Evolutionary conservation across 495 filamentous ascomycete species (phyloP).

Genomic region (Lentithecium fluviatile): DNA sequence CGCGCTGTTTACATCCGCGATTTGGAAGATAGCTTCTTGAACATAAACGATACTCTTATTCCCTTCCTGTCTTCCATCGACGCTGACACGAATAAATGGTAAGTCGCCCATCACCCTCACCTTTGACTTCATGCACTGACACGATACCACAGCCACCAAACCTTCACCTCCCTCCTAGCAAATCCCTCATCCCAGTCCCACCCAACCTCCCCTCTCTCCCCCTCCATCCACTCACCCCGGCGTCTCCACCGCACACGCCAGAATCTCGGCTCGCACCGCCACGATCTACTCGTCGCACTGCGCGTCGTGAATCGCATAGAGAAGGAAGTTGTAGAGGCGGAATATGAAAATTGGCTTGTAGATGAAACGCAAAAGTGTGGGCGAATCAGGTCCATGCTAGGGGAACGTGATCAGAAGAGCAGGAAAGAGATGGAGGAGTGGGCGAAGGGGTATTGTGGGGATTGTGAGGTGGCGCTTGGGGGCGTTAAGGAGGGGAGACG

Average conservation of each 20-base stretch:
- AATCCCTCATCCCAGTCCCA: not conserved
- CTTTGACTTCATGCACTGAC: not conserved
- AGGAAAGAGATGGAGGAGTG: conserved; percentile 22
- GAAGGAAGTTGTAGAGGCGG: conserved; percentile 72
- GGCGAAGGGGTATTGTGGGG: conserved; percentile 31
- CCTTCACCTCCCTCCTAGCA: conserved; percentile 29
- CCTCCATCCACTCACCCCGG: conserved; percentile 31
- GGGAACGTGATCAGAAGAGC: not conserved
- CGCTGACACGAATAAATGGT: conserved; percentile 32
- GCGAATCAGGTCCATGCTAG: conserved; percentile 56
- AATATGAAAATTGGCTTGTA: conserved; percentile 88
- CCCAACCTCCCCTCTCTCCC: conserved; percentile 3
- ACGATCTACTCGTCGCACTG: conserved; percentile 88
- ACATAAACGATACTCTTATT: conserved; percentile 12
- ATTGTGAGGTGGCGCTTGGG: conserved; percentile 25
- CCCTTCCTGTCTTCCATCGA: conserved; percentile 22
- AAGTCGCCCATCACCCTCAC: not conserved
- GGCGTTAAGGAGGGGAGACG: conserved; percentile 1
- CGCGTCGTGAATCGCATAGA: conserved; percentile 88
- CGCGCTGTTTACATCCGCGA: conserved; percentile 81
- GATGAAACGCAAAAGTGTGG: conserved; percentile 70
- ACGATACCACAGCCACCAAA: conserved; percentile 24
- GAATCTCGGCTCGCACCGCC: conserved; percentile 78
- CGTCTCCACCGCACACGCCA: conserved; percentile 75
- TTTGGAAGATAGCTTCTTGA: conserved; percentile 58